Percentiles rank a stretch among this genome's conserved stretches.
Evolutionary conservation across 768 basidiomycete genomes (phyloP).

Genomic region (Phlegmacium glaucopus): DNA sequence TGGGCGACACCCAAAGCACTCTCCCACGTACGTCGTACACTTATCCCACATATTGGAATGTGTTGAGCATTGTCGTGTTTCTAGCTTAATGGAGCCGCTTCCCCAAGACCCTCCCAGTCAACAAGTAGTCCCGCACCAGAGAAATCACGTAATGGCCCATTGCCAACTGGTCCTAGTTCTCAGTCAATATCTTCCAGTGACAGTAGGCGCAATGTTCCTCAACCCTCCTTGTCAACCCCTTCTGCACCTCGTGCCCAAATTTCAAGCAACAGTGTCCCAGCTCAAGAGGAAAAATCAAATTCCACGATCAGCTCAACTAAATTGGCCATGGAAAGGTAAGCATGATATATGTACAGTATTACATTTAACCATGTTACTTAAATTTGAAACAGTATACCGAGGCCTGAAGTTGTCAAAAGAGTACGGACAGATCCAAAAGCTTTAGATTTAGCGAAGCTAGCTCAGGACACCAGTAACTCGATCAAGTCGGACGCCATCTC

Average conservation of each 20-base stretch:
- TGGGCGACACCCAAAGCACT: slow-evolving; percentile 39
- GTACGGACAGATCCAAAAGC: slow-evolving; percentile 38
- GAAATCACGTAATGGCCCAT: slow-evolving; percentile 29
- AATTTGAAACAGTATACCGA: slow-evolving; percentile 50
- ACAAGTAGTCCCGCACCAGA: slow-evolving; percentile 28
- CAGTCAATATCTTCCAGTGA: slow-evolving; percentile 29
- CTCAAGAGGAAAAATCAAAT: slow-evolving; percentile 24
- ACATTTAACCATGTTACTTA: not conserved
- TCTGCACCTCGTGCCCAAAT: slow-evolving; percentile 60
- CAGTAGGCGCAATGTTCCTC: slow-evolving; percentile 31
- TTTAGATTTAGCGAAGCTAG: slow-evolving; percentile 32
- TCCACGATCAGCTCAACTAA: slow-evolving; percentile 43
- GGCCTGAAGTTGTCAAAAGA: slow-evolving; percentile 78
- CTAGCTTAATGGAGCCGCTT: slow-evolving; percentile 27
- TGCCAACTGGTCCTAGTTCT: slow-evolving; percentile 38
- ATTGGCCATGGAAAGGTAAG: slow-evolving; percentile 65
- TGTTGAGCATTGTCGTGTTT: not conserved
- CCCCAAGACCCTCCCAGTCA: slow-evolving; percentile 28
- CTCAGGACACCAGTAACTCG: slow-evolving; percentile 9
- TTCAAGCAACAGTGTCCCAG: slow-evolving; percentile 21
- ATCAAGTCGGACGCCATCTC: slow-evolving; percentile 13
- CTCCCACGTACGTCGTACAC: slow-evolving; percentile 19
- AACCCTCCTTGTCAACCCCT: slow-evolving; percentile 38
- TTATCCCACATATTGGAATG: not conserved
- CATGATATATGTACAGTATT: not conserved